Evolutionary conservation across 2,329 filamentous ascomycete genomes (phyloP), one percentile per base, ranked within the genome.

Genomic region (Fragosphaeria purpurea): DNA sequence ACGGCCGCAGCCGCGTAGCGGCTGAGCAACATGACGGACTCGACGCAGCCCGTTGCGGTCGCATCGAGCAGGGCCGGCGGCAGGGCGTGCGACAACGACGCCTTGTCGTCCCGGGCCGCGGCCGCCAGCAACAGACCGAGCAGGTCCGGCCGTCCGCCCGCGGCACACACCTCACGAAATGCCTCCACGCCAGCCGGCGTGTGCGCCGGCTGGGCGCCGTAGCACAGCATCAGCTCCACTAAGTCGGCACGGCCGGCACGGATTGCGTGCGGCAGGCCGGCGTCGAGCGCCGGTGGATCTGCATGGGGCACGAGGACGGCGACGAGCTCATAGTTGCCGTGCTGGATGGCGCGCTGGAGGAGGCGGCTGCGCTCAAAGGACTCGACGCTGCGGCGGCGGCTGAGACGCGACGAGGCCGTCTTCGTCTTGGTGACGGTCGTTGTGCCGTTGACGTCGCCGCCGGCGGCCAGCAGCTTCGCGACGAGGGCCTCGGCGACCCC

Each of bases 401-500:
- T 71, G 6, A 79, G 61, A 7, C 80, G 59, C 41, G 69, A 67
- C 2, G 70, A 67, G 48, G 73, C 75, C 50, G 68, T 71, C 57
- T 73, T 76, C 48, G 70, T 66, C 42, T 62, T 65, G 35, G 67
- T 60, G 11, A 74, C 67, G n/a, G n/a, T n/a, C n/a, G n/a, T n/a
- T n/a, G n/a, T n/a, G n/a, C n/a, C n/a, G 48, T 75, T 73, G 11
- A 80, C 59, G 47, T 78, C 73, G 4, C 76, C 72, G 11, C 77
- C 77, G 1, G 67, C 70, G 1, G 66, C 61, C 38, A 68, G 65
- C 37, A 81, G 62, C 60, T 74, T 76, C 4, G 62, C 65, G 34
- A 80, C 70, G 31, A 81, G 66, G 0, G 73, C 74, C 58, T 80
- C 74, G n/a, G 75, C 77, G 5, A 80, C 71, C 7, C 73, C 77